Base-by-base conservation (phyloP, 495 filamentous ascomycete genomes). In the Trichoderma orchidacearum region DNA sequence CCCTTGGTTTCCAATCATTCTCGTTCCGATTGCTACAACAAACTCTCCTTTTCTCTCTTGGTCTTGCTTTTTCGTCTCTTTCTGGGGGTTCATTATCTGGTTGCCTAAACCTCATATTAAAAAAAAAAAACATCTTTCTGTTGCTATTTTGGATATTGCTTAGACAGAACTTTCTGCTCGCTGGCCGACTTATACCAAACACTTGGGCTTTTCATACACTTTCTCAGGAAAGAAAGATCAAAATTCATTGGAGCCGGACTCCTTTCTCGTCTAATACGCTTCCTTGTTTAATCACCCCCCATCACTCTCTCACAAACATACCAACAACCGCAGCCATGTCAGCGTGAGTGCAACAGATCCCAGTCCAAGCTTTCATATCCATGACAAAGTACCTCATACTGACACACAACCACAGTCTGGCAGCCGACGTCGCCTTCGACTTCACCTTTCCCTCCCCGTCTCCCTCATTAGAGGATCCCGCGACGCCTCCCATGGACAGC, bases 1-100 rank as follows among this genome's bases (percentile, higher is more conserved):
- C 62, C 63, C 62, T 64, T 66, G 61, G 63, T 58, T 67, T 65
- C 64, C 63, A 62, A 62, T 36, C 61, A 32, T 59, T 68, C 60
- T 64, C 61, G 56, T 60, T 63, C 59, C 51, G 30, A 18, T 52
- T 17, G 53, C 62, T 64, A 63, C 58, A 61, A 59, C 61, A 61
- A 56, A 53, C 55, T 60, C 64, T 56, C 59, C 7, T 61, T 61
- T 64, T 59, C 51, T 52, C 58, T 63, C 30, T 7, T 61, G 55
- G n/a, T n/a, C n/a, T n/a, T n/a, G n/a, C n/a, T n/a, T 18, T 54
- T 35, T 45, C 32, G 28, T 59, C 31, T 61, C 13, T 36, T 36
- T 3, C 3, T 27, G 23, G 2, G 7, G 15, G 15, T n/a, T 8
- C 51, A 30, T 53, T 23, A n/a, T 53, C 25, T 17, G 30, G 11